Base-by-base conservation (phyloP, 129 eudicot genomes). In the Flaveria trinervia region DNA sequence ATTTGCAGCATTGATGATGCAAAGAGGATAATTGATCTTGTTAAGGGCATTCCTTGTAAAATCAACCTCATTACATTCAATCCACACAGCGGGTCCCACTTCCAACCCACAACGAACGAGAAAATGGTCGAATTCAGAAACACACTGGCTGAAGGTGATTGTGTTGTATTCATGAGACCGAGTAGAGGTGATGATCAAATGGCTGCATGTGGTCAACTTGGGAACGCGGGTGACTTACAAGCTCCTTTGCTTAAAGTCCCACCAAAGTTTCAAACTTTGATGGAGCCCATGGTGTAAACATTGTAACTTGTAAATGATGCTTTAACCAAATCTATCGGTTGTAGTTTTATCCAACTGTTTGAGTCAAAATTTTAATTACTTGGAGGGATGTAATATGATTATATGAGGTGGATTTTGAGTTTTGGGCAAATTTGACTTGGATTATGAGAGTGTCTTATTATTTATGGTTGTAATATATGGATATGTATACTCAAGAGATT, bases 141-240 rank as follows among this genome's bases (percentile, higher is more conserved):
- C 54, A 72, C 77, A 4, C 73, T 94, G 62, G 97, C 96, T 0
- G 81, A 84, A 22, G 96, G 90, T 1, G 97, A 93, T 36, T 87
- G 89, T 26, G 77, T 81, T 45, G 98, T 89, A 57, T 80, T 94
- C 67, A 45, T 89, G 78, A 77, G 96, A 75, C 78, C 84, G 33
- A 94, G 97, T 77, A 79, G 98, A 83, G 98, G 98, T 43, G 97
- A 91, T 72, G 97, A 94, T 85, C 86, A 91, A 62, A 94, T 94
- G 98, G 97, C 97, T 57, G 98, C 97, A 7, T 91, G 97, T 59
- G 97, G 97, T 82, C 97, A 94, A 86, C 90, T 94, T 1, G 97
- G 98, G 20, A 83, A 83, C 65, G 97, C 92, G 0, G 96, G 92
- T 28, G 97, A 91, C 26, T 62, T 91, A 55, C 97, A 87, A 85